Conservation (phyloP, 2,329 filamentous ascomycete species). For the Samsoniella hepiali region DNA sequence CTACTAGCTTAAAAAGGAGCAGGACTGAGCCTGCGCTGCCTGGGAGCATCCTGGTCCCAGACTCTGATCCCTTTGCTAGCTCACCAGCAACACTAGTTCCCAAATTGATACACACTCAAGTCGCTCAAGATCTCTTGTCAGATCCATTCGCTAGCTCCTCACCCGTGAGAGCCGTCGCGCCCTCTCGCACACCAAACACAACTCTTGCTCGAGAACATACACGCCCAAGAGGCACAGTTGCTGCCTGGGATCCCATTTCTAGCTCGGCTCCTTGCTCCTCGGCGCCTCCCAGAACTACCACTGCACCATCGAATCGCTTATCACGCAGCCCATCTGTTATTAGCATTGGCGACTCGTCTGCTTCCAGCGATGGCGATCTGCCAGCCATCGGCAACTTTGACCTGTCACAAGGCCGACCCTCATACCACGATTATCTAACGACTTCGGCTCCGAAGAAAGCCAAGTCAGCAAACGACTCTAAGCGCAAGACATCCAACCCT, state of each 20-base stretch:
- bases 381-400: conserved; percentile 45
- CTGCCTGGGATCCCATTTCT: conserved; percentile 50
- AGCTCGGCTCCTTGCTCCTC: conserved; percentile 45
- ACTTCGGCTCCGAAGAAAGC: conserved; percentile 21
- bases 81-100: conserved; percentile 26
- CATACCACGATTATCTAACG: not conserved
- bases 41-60: not conserved
- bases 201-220: not conserved
- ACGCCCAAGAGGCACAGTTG: not conserved
- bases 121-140: not conserved
- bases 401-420: conserved; percentile 24
- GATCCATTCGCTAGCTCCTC: conserved; percentile 22
- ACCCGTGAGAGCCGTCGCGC: not conserved
- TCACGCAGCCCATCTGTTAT: conserved; percentile 29
- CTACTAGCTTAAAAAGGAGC: not conserved
- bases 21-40: conserved; percentile 4
- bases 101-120: not conserved
- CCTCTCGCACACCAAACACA: not conserved
- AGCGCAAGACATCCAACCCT: not conserved
- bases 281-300: conserved; percentile 20
- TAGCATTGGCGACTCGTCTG: conserved; percentile 34
- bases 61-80: conserved; percentile 35
- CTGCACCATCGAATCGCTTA: conserved; percentile 33
- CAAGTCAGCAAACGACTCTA: conserved; percentile 29
- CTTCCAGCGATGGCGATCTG: conserved; percentile 47